Base-by-base conservation (phyloP, 176 grass and related monocot genomes). In the Tillandsia fasciculata region DNA sequence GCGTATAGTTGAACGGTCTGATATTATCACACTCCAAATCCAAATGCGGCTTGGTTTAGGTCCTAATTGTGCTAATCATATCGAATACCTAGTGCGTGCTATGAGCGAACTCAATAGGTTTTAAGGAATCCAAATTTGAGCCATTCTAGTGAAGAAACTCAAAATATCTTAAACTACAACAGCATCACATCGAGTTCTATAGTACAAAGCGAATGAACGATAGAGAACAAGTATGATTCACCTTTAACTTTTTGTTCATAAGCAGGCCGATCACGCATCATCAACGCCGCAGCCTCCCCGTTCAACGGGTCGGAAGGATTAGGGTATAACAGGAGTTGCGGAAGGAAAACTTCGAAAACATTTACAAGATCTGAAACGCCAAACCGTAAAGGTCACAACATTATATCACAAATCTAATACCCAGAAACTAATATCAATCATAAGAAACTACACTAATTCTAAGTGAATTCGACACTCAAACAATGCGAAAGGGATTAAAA, bases 181-280 rank as follows among this genome's bases (percentile, higher is more conserved):
- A 42, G 33, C 33, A 42, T 42, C 33, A 42, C 33, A 42, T 42
- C 33, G 33, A 42, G 33, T 42, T 42, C 33, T 42, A 42, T 5
- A 42, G 33, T 42, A 7, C 6, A 42, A 42, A 42, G 3, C 29
- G 3, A 33, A 5, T 5, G 29, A 33, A 6, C 3, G 29, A 33
- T 33, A 5, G 33, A 42, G 6, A 42, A 0, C 33, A 42, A 6
- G 53, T 17, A 57, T 15, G 53, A 57, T 57, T 66, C 64, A 87
- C 84, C 84, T 87, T 76, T 87, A 2, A 87, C 84, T 87, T 82
- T 87, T n/a, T 79, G 71, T 67, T 87, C 84, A 53, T 87, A 87
- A 29, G 79, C 67, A 63, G 67, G 65, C 65, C 63, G 64, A 81
- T 87, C 84, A 1, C 84, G 84, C 71, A 87, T 87, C 84, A 87